Base-by-base conservation (phyloP, 352 stramenopile genomes). In the Saprolegnia parasitica region DNA sequence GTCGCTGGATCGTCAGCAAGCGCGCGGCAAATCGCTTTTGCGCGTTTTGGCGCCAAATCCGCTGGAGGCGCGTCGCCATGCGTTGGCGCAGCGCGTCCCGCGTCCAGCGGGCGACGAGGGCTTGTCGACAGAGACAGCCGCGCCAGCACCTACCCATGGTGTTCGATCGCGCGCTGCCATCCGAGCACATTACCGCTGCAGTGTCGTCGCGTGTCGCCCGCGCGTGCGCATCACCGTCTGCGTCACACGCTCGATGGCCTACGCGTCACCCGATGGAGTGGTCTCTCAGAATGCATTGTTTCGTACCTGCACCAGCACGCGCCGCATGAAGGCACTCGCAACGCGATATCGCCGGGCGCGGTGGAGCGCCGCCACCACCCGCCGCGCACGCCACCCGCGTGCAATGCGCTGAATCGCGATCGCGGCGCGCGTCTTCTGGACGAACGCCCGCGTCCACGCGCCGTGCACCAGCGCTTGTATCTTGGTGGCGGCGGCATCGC, bases 11-110 rank as follows among this genome's bases (percentile, higher is more conserved):
- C 29, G 39, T 63, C 3, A 90, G 54, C 3, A 92, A 65, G 18
- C 79, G 79, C 26, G 65, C 73, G 0, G 82, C 83, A 26, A 79
- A 67, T 21, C 83, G 80, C 5, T 76, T 71, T 21, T 90, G 81
- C 0, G 76, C 74, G 40, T 77, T 88, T 32, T 81, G 74, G 0
- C 81, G 78, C 86, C 86, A 94, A 0, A 77, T 74, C 9, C 58
- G 65, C 71, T 94, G 86, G 29, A 94, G 78, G 11, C 82, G 78
- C 8, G 56, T 60, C 10, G 78, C 83, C 86, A 93, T 91, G 18
- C 74, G 76, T 8, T 67, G 62, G 4, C 76, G 77, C 21, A 84
- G 71, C 65, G 87, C 78, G 0, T 56, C 26, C 13, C 67, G 62
- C 32, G 63, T 54, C 63, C 39, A 62, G 49, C 37, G 21, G 26